Percentiles rank a stretch among this genome's conserved stretches.
These are phyloP conservation scores for Microbotryum lychnidis-dioicae DNA, from an alignment of 1,284 basidiomycete genomes.

Conservation along the genomic window DNA sequence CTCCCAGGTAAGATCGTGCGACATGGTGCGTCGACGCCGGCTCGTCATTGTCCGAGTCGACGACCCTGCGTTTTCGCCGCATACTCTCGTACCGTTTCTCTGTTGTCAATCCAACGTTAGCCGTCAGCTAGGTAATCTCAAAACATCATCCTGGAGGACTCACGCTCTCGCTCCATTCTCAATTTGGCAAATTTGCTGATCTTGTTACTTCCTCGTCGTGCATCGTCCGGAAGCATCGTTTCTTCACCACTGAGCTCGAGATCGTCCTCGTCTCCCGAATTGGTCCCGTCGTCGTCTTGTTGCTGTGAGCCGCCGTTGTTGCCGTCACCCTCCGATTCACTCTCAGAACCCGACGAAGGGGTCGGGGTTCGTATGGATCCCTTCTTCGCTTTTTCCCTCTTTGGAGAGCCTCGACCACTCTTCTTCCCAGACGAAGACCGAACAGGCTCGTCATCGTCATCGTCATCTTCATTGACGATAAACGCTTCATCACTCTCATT, in stretches of 20 bases:
- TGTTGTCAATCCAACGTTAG: not conserved
- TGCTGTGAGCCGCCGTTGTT: not conserved
- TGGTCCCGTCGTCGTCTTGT: not conserved
- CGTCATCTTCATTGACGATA: too few relatives aligned
- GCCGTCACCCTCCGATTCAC: not conserved
- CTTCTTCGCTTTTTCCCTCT: not conserved
- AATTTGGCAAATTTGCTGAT: not conserved
- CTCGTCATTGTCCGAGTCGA: not conserved
- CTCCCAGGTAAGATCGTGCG: not conserved
- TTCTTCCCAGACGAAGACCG: too few relatives aligned
- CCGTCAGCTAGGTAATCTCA: not conserved
- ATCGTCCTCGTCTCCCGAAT: slow-evolving; percentile 16
- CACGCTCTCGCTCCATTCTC: not conserved
- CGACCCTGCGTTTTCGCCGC: not conserved
- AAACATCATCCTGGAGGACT: not conserved
- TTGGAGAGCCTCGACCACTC: not conserved
- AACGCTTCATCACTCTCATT: too few relatives aligned
- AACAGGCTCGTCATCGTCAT: too few relatives aligned
- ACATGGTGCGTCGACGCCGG: not conserved
- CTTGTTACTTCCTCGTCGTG: not conserved
- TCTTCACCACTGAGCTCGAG: slow-evolving; percentile 2
- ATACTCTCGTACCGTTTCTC: slow-evolving; percentile 1
- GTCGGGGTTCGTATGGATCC: not conserved
- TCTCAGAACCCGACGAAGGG: not conserved
- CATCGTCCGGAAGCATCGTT: not conserved